Evolutionary conservation across 768 basidiomycete genomes (phyloP).

Genomic region (Myochromella boudieri): DNA sequence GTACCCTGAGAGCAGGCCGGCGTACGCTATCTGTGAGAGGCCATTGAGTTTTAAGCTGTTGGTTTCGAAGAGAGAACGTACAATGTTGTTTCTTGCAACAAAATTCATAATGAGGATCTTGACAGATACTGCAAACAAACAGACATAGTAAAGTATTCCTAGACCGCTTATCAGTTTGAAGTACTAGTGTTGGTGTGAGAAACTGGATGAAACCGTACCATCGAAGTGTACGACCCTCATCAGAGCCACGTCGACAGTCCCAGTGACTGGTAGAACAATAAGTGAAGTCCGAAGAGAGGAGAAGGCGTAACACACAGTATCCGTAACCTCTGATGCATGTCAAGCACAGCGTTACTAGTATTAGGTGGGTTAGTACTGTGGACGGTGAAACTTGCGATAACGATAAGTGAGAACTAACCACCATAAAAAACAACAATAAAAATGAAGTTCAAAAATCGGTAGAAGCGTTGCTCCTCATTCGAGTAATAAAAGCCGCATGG

Average conservation of each 20-base stretch:
- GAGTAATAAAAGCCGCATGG: no score
- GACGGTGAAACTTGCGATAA: no score
- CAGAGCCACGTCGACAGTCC: background rate
- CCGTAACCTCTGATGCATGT: background rate
- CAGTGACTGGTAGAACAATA: background rate
- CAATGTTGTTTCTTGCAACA: background rate
- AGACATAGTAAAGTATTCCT: background rate
- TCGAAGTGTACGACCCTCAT: slow-evolving; percentile 9
- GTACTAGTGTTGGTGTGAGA: background rate
- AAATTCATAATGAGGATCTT: background rate
- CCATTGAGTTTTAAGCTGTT: background rate
- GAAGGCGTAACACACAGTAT: background rate
- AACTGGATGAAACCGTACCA: background rate
- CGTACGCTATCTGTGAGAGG: background rate
- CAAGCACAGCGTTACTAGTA: background rate
- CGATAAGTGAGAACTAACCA: background rate
- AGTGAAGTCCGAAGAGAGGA: background rate
- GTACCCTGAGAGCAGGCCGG: background rate
- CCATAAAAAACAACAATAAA: background rate
- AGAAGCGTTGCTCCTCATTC: background rate
- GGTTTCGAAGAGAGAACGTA: background rate
- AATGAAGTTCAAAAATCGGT: background rate
- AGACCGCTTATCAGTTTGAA: background rate
- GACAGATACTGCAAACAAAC: background rate
- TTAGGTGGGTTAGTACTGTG: no score